These are phyloP conservation scores for Cercospora sp. DNA, from an alignment of 2,329 filamentous ascomycete genomes.

Conservation along the genomic window DNA sequence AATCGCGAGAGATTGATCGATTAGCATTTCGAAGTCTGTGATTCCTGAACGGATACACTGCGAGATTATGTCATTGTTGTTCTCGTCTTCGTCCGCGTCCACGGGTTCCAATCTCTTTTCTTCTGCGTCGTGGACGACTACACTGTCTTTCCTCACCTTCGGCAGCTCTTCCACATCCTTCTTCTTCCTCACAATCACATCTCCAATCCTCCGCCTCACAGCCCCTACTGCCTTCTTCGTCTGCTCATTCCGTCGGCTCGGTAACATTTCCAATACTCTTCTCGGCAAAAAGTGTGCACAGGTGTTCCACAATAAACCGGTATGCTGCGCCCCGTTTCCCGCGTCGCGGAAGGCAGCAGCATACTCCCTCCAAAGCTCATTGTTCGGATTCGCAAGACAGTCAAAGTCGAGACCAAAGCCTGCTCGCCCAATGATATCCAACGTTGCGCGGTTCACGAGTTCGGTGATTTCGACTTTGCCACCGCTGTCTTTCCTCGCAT, in stretches of 20 bases:
- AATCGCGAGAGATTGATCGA: background rate
- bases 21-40: background rate
- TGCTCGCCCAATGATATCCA: constrained; percentile 48
- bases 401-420: constrained; percentile 45
- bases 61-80: background rate
- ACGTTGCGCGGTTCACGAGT: constrained; percentile 33
- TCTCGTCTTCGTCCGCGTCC: background rate
- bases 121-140: background rate
- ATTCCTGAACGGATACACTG: background rate
- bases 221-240: background rate
- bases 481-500: background rate
- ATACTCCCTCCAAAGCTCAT: background rate
- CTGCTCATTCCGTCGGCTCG: background rate
- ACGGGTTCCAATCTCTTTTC: no score
- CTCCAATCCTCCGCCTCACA: background rate
- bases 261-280: background rate
- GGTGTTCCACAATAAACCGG: background rate
- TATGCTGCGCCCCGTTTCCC: background rate
- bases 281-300: background rate
- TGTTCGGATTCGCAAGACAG: constrained; percentile 29
- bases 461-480: background rate
- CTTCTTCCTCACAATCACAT: background rate
- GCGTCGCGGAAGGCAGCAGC: background rate
- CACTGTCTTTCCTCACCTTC: background rate
- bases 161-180: background rate